Base-by-base conservation (phyloP, 2,329 filamentous ascomycete genomes). In the Apiospora phragmitis region DNA sequence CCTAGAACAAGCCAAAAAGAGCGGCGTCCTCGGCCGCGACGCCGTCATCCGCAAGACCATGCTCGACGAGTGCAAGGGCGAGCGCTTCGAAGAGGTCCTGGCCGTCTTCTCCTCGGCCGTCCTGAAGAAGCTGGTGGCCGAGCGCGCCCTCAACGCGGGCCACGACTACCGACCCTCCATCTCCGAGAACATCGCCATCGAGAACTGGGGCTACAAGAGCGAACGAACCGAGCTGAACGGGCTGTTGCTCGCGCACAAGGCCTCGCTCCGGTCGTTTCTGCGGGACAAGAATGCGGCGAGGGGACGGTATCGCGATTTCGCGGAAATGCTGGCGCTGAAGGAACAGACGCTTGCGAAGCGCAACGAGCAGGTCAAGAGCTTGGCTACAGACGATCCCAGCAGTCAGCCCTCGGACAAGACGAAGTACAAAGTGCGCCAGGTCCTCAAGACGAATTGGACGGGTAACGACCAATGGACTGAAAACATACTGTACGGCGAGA, bases 31-130 rank as follows among this genome's bases (percentile, higher is more conserved):
- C 11, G 93, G 94, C 3, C 88, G 93, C 67, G 94, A 97, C 77
- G 88, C 89, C 0, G 88, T 97, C 0, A 83, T 98, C 42, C 90
- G 96, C 68, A 98, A 97, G 84, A 97, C 94, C 0, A 97, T 98
- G 93, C 85, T 99, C 68, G 96, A 99, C 79, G 95, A 99, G 76
- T 99, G 96, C 83, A 95, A 93, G 74, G 95, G 95, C 7, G 94
- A 97, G 69, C 91, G 94, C 73, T 89, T 98, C 69, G 94, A 95
- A 79, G 96, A 99, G 78, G 84, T 97, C 1, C 86, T 98, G 38
- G 90, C 94, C 3, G 86, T 90, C 0, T 97, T 99, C 76, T 98
- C 95, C 1, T 93, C 93, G 18, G 89, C 90, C 0, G 94, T 97
- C 0, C 80, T 98, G 72, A 93, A 93, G 77, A 94, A 92, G 77